Conservation (phyloP, 1,139 yeast genomes). For the Lodderomyces theae region DNA sequence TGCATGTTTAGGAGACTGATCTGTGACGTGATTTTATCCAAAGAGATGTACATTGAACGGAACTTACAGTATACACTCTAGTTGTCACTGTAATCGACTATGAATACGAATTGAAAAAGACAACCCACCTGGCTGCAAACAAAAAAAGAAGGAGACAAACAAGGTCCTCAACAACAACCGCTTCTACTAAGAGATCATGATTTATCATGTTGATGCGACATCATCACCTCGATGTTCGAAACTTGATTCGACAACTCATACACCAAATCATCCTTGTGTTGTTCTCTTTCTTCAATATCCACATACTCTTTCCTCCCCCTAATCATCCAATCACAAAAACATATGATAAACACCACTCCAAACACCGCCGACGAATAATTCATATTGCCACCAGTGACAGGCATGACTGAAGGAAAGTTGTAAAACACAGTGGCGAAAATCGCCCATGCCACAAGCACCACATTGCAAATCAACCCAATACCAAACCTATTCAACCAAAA, state of each 20-base stretch:
- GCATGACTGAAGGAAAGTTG: constrained; percentile 46
- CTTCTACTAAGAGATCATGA: too few relatives aligned
- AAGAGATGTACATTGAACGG: too few relatives aligned
- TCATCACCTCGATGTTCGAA: constrained; percentile 23
- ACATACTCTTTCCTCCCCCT: constrained; percentile 36
- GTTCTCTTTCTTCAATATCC: constrained; percentile 25
- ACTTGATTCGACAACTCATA: constrained; percentile 28
- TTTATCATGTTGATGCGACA: constrained; percentile 17
- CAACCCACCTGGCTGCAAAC: too few relatives aligned
- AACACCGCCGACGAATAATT: constrained; percentile 45
- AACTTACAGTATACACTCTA: too few relatives aligned
- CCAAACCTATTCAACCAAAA: constrained; percentile 50
- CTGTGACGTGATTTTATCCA: too few relatives aligned
- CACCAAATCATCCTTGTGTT: constrained; percentile 24
- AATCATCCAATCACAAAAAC: constrained; percentile 36
- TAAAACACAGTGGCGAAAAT: constrained; percentile 40
- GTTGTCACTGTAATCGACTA: too few relatives aligned
- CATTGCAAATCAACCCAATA: constrained; percentile 14
- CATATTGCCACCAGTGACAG: constrained; percentile 44
- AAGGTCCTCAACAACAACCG: too few relatives aligned
- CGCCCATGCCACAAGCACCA: constrained; percentile 36
- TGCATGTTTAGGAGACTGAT: too few relatives aligned
- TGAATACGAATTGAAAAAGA: too few relatives aligned
- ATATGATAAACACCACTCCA: constrained; percentile 31
- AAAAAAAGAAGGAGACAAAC: too few relatives aligned